These are phyloP conservation scores for Fusarium albosuccineum DNA, from an alignment of 2,329 filamentous ascomycete genomes.

Conservation along the genomic window DNA sequence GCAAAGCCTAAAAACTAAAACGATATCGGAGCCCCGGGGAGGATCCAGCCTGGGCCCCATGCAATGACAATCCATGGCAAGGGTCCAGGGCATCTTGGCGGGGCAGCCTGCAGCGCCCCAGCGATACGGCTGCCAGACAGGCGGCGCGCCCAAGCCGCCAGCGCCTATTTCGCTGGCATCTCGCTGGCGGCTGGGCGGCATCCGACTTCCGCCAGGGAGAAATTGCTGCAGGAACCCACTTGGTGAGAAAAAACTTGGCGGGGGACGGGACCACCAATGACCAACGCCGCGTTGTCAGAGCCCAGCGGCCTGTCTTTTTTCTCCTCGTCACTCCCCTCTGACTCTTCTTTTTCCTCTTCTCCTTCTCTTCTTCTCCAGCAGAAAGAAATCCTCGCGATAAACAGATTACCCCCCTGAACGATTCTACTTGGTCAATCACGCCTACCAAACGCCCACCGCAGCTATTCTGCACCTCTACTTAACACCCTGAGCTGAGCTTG, in stretches of 20 bases:
- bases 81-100: slow-evolving; percentile 35
- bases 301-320: slow-evolving; percentile 23
- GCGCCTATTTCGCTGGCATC: background rate
- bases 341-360: slow-evolving; percentile 29
- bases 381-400: slow-evolving; percentile 36
- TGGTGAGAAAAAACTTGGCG: slow-evolving; percentile 32
- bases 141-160: slow-evolving; percentile 32
- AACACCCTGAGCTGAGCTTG: slow-evolving; percentile 47
- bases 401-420: background rate
- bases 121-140: slow-evolving; percentile 1
- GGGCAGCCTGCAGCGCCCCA: slow-evolving; percentile 17
- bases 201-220: slow-evolving; percentile 26
- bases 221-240: slow-evolving; percentile 26
- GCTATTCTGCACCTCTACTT: slow-evolving; percentile 35
- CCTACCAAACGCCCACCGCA: slow-evolving; percentile 22
- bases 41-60: background rate
- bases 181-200: slow-evolving; percentile 26
- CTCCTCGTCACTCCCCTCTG: slow-evolving; percentile 28
- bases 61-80: slow-evolving; percentile 19
- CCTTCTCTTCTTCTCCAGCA: slow-evolving; percentile 28
- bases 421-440: background rate
- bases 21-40: slow-evolving; percentile 38
- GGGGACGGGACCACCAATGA: slow-evolving; percentile 38
- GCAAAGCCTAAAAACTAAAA: slow-evolving; percentile 18
- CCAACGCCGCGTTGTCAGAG: slow-evolving; percentile 42